These are phyloP conservation scores for Cladosporium oxysporum DNA, from an alignment of 2,329 filamentous ascomycete genomes.

Conservation along the genomic window DNA sequence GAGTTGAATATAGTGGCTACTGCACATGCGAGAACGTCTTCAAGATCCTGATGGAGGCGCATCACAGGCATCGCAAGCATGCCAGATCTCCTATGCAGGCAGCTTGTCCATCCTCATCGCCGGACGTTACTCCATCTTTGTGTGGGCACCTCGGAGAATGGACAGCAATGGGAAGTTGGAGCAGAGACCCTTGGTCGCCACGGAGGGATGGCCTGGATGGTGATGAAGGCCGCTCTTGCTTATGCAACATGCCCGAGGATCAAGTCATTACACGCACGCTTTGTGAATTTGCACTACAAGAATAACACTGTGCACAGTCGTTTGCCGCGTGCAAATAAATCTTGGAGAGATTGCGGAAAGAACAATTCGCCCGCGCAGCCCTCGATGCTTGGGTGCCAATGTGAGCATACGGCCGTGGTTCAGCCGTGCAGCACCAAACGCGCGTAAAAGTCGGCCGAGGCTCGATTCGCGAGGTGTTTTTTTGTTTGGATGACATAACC, in stretches of 20 bases:
- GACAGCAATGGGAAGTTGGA: background rate
- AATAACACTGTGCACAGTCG: background rate
- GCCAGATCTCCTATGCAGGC: background rate
- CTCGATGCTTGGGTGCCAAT: background rate
- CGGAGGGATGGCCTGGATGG: slow-evolving; percentile 11
- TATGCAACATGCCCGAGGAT: background rate
- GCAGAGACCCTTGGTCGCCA: background rate
- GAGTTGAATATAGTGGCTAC: background rate
- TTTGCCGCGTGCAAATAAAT: background rate
- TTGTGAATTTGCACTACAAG: background rate
- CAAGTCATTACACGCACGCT: background rate
- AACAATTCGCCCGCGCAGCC: background rate
- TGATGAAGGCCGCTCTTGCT: slow-evolving; percentile 6
- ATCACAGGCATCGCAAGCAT: background rate
- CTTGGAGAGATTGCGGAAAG: background rate
- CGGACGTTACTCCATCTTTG: slow-evolving; percentile 9
- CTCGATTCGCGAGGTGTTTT: background rate
- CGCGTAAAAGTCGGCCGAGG: slow-evolving; percentile 8
- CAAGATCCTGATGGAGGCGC: background rate
- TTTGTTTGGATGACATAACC: slow-evolving; percentile 17
- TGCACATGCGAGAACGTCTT: background rate
- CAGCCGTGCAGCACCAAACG: background rate
- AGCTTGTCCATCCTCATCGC: background rate
- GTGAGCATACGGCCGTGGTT: slow-evolving; percentile 14
- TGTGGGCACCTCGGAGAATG: background rate